Base-by-base conservation (phyloP, 345 rosid species). In the Citrus trifoliata region DNA sequence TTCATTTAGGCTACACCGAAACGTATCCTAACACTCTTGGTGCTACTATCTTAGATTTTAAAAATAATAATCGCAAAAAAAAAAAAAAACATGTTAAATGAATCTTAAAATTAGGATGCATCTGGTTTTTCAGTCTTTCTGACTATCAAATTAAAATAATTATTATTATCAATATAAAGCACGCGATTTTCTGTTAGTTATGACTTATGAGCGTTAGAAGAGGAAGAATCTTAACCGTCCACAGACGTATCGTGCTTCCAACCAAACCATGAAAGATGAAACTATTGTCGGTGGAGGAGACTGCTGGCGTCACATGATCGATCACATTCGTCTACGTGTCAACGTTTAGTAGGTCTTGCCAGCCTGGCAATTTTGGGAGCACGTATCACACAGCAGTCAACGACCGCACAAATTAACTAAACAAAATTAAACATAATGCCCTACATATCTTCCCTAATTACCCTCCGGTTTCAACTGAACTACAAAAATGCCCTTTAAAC, bases 141-240 rank as follows among this genome's bases (percentile, higher is more conserved):
- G 1, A 3, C 51, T 3, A 13, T 13, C 18, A 46, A 46, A 46
- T 46, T 13, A 46, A 46, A 46, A 46, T 13, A 46, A 42, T 46
- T 0, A 46, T 46, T 46, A 13, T 3, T 13, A 0, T 46, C 19
- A 0, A 18, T 0, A 19, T 18, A 53, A 18, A 4, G 58, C 58
- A 5, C 58, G 0, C 22, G 5, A 6, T 53, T 53, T 53, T 53
- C 0, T 4, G 22, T 4, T 51, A 2, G 56, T 51, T 51, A 14
- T 51, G 3, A 70, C 48, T 42, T 42, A 3, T 3, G 19, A 21
- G 27, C 22, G 2, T 40, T 13, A n/a, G 6, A 24, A n/a, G 24
- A 65, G 37, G 71, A 76, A 66, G 63, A 53, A 65, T 76, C 71
- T 53, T 13, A 51, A 53, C 78, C 53, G 71, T 76, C 71, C 64